Percentiles rank a stretch among this genome's conserved stretches.
These are phyloP conservation scores for barrel medic (Medicago truncatula) DNA, from an alignment of 306 rosid species.

Conservation along the genomic window MtrunA17r5.0-ANR NC_053044.1:46071501-46072000, in stretches of 20 bases:
- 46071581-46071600: slow-evolving; percentile 95
- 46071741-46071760: slow-evolving; percentile 16
- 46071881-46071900: background rate
- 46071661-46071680: slow-evolving; percentile 90
- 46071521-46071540: slow-evolving; percentile 7
- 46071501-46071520: slow-evolving; percentile 39
- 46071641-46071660: slow-evolving; percentile 72
- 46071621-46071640: slow-evolving; percentile 85
- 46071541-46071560: slow-evolving; percentile 37
- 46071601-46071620: slow-evolving; percentile 87
- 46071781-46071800: background rate
- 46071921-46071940: slow-evolving; percentile 14
- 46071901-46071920: background rate
- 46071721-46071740: slow-evolving; percentile 6
- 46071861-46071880: slow-evolving; percentile 28
- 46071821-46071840: slow-evolving; percentile 3
- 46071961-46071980: slow-evolving; percentile 16
- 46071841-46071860: slow-evolving; percentile 12
- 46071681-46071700: slow-evolving; percentile 46
- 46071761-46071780: background rate
- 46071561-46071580: slow-evolving; percentile 30
- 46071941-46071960: slow-evolving; percentile 18
- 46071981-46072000: background rate
- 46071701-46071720: slow-evolving; percentile 21
- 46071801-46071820: slow-evolving; percentile 10